Conservation (phyloP, 2,329 filamentous ascomycete genomes). For the Ophiocordyceps polyrhachis-furcata region DNA sequence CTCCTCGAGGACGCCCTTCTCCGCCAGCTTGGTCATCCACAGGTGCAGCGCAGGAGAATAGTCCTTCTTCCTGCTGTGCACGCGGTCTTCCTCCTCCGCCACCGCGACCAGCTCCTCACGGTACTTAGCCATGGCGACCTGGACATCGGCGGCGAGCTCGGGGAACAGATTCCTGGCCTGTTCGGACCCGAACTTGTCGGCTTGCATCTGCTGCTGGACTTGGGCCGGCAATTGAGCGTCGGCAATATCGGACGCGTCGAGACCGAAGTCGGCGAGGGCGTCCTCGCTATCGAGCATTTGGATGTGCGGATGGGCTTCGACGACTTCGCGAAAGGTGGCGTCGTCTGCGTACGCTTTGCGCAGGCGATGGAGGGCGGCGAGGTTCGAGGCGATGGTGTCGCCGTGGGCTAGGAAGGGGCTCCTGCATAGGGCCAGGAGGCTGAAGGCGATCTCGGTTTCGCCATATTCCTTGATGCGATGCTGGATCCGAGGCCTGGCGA, state of each 20-base stretch:
- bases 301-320: background rate
- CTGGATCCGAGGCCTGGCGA: slow-evolving; percentile 46
- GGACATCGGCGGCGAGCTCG: slow-evolving; percentile 21
- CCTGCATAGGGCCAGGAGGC: slow-evolving; percentile 54
- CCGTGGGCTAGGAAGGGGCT: slow-evolving; percentile 37
- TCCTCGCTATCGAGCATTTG: slow-evolving; percentile 4
- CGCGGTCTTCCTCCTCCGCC: slow-evolving; percentile 30
- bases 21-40: slow-evolving; percentile 52
- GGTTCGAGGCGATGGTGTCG: slow-evolving; percentile 24
- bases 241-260: slow-evolving; percentile 9
- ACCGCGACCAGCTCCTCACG: slow-evolving; percentile 26
- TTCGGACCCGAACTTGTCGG: slow-evolving; percentile 2
- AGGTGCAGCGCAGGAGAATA: slow-evolving; percentile 49
- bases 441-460: slow-evolving; percentile 52
- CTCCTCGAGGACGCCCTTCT: slow-evolving; percentile 39
- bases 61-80: slow-evolving; percentile 41
- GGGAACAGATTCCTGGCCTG: slow-evolving; percentile 18
- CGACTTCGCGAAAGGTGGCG: background rate
- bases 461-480: slow-evolving; percentile 48
- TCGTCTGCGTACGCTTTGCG: background rate
- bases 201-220: slow-evolving; percentile 4
- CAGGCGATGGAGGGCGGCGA: slow-evolving; percentile 16
- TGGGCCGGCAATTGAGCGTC: slow-evolving; percentile 5
- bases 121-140: slow-evolving; percentile 24
- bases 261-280: slow-evolving; percentile 13